Conservation (phyloP, 2,329 filamentous ascomycete species). For the Claviceps pazoutovae region DNA sequence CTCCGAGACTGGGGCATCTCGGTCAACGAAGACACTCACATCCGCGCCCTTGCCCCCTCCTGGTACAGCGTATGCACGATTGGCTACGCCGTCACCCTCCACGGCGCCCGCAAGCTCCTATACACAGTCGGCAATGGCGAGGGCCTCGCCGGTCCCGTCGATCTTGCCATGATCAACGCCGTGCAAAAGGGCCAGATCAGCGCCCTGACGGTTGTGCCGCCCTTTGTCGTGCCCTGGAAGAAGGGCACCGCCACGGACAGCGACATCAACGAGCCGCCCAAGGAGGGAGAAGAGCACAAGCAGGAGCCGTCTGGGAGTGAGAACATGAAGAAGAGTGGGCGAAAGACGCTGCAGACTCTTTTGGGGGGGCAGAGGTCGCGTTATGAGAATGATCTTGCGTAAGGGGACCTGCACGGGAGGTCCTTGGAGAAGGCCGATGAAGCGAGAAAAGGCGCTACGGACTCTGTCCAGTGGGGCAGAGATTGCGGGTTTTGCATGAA, state of each 20-base stretch:
- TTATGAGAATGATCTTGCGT: not conserved
- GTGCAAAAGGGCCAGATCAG: not conserved
- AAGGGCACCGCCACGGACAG: not conserved
- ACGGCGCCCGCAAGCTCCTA: not conserved
- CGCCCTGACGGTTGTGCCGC: not conserved
- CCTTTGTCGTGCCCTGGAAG: not conserved
- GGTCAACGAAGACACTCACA: not conserved
- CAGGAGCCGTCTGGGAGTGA: not conserved
- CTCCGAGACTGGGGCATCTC: not conserved
- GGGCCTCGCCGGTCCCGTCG: not conserved
- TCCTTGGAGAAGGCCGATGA: too few relatives aligned
- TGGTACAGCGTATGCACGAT: slow-evolving; percentile 3
- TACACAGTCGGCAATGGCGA: slow-evolving; percentile 1
- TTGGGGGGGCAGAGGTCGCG: not conserved
- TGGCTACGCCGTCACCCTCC: slow-evolving; percentile 1
- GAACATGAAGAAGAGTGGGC: not conserved
- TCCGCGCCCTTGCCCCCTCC: not conserved
- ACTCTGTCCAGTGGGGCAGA: too few relatives aligned
- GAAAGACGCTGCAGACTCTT: not conserved
- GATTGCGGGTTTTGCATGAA: too few relatives aligned
- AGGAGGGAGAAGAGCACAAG: not conserved
- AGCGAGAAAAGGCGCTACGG: not conserved
- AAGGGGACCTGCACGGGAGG: not conserved
- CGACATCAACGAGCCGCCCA: not conserved
- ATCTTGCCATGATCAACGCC: slow-evolving; percentile 1